Percentiles rank a stretch among this genome's conserved stretches.
phyloP scores from a whole-genome alignment of 495 filamentous ascomycete species.

The Lindgomyces ingoldianus region DNA sequence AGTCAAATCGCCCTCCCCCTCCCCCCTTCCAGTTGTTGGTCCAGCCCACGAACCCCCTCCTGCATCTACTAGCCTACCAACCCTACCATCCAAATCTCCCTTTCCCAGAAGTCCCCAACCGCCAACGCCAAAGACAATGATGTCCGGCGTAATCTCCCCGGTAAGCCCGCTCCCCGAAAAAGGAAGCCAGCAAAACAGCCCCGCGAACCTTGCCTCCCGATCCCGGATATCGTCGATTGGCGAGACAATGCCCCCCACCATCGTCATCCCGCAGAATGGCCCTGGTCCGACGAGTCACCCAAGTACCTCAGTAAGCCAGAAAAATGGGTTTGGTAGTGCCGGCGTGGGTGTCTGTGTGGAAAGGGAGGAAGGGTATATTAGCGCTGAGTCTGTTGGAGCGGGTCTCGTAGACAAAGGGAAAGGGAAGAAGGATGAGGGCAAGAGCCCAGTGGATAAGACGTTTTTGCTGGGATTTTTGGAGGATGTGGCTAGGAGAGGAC shows the following conservation, averaged over 20 bases:
- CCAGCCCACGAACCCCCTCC: conserved; percentile 27
- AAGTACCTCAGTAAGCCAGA: not conserved
- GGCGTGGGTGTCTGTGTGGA: no score
- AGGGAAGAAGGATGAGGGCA: conserved; percentile 42
- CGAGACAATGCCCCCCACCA: conserved; percentile 26
- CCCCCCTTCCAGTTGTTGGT: conserved; percentile 36
- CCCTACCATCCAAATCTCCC: conserved; percentile 8
- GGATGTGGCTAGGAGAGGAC: conserved; percentile 49
- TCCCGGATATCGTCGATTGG: conserved; percentile 49
- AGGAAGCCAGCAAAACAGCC: conserved; percentile 38
- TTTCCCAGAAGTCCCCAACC: conserved; percentile 26
- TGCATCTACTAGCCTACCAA: not conserved
- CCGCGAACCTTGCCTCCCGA: conserved; percentile 47
- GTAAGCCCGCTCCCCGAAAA: conserved; percentile 55
- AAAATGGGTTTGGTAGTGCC: conserved; percentile 27
- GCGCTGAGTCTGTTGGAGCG: conserved; percentile 46
- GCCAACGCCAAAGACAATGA: conserved; percentile 38
- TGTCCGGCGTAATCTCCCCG: conserved; percentile 36
- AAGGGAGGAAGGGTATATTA: conserved; percentile 23
- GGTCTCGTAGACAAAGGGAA: conserved; percentile 23
- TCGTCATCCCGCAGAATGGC: conserved; percentile 1
- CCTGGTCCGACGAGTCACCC: no score
- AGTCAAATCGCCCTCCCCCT: no score
- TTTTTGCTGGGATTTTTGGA: conserved; percentile 79
- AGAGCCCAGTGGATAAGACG: conserved; percentile 70